Conservation (phyloP, 2,329 filamentous ascomycete species). For the Clarireedia sp. region DNA sequence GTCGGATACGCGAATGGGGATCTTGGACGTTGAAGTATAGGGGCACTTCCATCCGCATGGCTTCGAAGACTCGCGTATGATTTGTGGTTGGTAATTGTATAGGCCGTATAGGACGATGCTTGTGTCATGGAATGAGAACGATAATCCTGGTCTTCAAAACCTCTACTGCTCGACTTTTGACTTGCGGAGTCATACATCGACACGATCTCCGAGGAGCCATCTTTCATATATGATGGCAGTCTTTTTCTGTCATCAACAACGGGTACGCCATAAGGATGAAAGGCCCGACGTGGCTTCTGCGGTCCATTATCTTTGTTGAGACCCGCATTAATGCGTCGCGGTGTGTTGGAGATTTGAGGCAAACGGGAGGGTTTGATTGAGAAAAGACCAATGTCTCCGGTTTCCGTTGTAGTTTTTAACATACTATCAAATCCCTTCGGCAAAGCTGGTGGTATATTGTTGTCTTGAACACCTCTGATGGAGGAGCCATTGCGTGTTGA, state of each 20-base stretch:
- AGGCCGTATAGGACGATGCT: slow-evolving; percentile 32
- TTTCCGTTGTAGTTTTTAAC: slow-evolving; percentile 59
- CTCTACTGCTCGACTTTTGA: slow-evolving; percentile 34
- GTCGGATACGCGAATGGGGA: slow-evolving; percentile 53
- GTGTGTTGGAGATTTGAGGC: slow-evolving; percentile 18
- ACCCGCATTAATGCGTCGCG: slow-evolving; percentile 15
- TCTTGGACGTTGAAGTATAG: slow-evolving; percentile 42
- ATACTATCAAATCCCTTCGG: slow-evolving; percentile 54
- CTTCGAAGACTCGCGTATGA: slow-evolving; percentile 43
- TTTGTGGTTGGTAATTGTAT: slow-evolving; percentile 38
- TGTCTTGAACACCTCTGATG: slow-evolving; percentile 33
- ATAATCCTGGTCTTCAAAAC: slow-evolving; percentile 36
- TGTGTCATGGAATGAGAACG: slow-evolving; percentile 48
- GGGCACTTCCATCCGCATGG: slow-evolving; percentile 33
- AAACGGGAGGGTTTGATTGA: slow-evolving; percentile 40
- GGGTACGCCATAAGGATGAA: slow-evolving; percentile 22
- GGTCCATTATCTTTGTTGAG: slow-evolving; percentile 16
- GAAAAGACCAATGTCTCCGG: slow-evolving; percentile 56
- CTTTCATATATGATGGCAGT: slow-evolving; percentile 38
- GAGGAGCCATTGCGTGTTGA: slow-evolving; percentile 29
- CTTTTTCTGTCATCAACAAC: slow-evolving; percentile 36
- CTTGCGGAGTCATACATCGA: slow-evolving; percentile 49
- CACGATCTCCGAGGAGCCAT: slow-evolving; percentile 46
- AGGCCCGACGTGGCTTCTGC: slow-evolving; percentile 15
- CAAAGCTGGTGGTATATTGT: slow-evolving; percentile 35